Conservation (phyloP, 2,329 filamentous ascomycete species). For the Fusarium sp. region DNA sequence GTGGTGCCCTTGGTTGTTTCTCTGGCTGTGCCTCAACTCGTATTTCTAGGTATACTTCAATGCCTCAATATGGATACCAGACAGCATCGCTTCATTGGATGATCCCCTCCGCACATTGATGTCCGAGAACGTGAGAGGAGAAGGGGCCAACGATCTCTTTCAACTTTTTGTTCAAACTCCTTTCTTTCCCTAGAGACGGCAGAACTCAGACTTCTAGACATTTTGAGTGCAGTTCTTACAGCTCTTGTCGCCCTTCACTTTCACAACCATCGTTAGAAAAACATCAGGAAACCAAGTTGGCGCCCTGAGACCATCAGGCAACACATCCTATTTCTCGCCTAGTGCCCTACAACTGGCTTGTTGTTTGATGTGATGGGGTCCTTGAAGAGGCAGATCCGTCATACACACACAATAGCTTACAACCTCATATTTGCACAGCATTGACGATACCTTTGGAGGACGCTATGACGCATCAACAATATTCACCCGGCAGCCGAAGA, state of each 20-base stretch:
- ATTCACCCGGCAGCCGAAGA: not conserved
- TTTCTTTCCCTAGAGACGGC: not conserved
- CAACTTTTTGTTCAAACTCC: not conserved
- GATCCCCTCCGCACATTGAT: conserved; percentile 23
- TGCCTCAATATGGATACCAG: conserved; percentile 14
- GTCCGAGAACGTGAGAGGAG: conserved; percentile 13
- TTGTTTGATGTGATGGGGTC: no score
- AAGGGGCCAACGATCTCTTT: not conserved
- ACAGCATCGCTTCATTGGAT: conserved; percentile 13
- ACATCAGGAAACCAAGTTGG: not conserved
- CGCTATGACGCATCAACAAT: no score
- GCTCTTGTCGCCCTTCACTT: not conserved
- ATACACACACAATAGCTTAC: no score
- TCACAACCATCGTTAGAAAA: not conserved
- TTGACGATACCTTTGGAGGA: no score
- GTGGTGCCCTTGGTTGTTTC: not conserved
- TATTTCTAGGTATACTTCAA: not conserved
- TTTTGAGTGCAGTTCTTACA: not conserved
- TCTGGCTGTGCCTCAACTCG: conserved; percentile 11
- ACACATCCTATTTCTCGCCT: not conserved
- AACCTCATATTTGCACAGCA: no score
- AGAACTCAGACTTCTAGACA: not conserved
- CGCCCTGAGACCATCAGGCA: not conserved
- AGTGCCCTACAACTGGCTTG: not conserved
- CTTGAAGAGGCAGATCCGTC: no score